Base-by-base conservation (phyloP, 2,329 filamentous ascomycete species). In the Exophiala sideris region DNA sequence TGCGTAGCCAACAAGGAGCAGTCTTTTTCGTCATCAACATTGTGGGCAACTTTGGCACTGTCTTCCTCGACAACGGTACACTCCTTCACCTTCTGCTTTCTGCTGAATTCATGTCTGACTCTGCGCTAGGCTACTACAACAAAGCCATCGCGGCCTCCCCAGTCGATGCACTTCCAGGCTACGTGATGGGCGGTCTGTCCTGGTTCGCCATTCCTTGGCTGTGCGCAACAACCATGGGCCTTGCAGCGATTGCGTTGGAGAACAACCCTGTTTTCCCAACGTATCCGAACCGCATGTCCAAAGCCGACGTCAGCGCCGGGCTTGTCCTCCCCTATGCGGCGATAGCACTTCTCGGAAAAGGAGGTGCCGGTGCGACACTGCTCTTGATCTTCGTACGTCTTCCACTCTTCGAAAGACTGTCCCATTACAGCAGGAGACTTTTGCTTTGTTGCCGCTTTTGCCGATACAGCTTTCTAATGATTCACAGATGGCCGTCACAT, bases 121-220 rank as follows among this genome's bases (percentile, higher is more conserved):
- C 10, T 38, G 6, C 10, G 11, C 35, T 38, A 24, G 71, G 87
- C 12, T 95, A 95, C 75, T 95, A 91, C 73, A 94, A 95, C 78
- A 95, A 95, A 71, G 91, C 90, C 12, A 95, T 96, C 64, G 89
- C 91, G 5, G 90, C 91, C 0, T 87, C 84, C 18, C 90, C 90
- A 1, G 87, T 92, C 0, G 85, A 92, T 57, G 91, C 91, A 0
- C 81, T 96, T 2, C 91, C 91, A 0, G 91, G 91, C 14, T 96
- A 96, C 66, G 86, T 96, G 50, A 81, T 92, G 58, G 91, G 91
- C 4, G 91, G 91, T 18, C 79, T 95, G 1, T 85, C 83, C 46
- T 96, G 91, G 91, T 96, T 96, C 63, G 91, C 91, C 1, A 95
- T 96, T 48, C 91, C 91, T 0, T 95, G 89, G 88, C 78, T 95